Evolutionary conservation across 345 rosid genomes (phyloP), one percentile per base, ranked within the genome.

Genomic region (Linum usitatissimum): DNA sequence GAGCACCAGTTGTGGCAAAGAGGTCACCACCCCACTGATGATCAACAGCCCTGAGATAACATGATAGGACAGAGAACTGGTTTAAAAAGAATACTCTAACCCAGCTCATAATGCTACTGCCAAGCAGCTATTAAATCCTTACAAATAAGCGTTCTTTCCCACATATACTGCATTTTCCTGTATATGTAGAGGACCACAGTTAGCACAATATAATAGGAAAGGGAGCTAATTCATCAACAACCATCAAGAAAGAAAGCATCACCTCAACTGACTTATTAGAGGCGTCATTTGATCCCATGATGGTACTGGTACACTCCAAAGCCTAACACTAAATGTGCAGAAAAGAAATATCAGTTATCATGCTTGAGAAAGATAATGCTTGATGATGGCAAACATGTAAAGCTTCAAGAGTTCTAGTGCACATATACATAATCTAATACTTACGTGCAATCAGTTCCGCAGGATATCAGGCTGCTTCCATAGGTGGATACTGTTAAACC

Each of bases 1-100:
- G 97, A 65, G 97, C 97, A 58, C 99, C 95, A 49, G 84, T 88
- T 5, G 97, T 93, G 59, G 92, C 99, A 81, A 93, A 90, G 40
- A 83, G 83, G 17, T 93, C 95, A 59, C 96, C 83, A 48, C 82
- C 81, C 92, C 87, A 86, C 64, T 90, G 96, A 79, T 93, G 96
- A 80, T 93, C 97, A 71, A 88, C 92, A 55, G 85, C 97, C 88
- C 99, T 93, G 71, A 6, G 66, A 8, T 12, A 17, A 56, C 51
- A 70, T 28, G 69, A 56, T 30, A 10, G 53, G 55, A 39, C 34
- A 28, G 45, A 59, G 28, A 30, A 15, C 18, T 18, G 42, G 42
- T 53, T 49, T 30, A 53, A 17, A 55, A 57, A 23, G 17, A 6
- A 19, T 18, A 13, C 53, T 14, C n/a, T 64, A 23, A 30, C 36